Evolutionary conservation across 2,329 filamentous ascomycete genomes (phyloP).

Genomic region (Ophioceras dolichostomum): DNA sequence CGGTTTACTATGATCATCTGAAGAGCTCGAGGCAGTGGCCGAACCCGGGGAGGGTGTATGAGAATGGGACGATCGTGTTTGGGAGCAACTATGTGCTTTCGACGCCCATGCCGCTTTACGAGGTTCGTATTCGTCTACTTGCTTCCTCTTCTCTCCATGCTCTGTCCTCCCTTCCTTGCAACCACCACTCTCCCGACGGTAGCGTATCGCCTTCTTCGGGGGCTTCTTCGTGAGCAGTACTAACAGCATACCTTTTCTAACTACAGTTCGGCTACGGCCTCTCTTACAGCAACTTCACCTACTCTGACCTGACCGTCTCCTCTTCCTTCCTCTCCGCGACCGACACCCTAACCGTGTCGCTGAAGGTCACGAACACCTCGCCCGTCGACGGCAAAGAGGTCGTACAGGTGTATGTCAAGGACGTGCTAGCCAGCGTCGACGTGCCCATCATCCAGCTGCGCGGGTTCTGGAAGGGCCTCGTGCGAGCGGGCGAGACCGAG

Average conservation of each 20-base stretch:
- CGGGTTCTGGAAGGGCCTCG: conserved; percentile 53
- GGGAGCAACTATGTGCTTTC: conserved; percentile 54
- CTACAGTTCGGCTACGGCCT: conserved; percentile 51
- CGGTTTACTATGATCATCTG: conserved; percentile 61
- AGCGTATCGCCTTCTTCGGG: no score
- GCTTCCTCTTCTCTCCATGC: neutral
- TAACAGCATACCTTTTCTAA: neutral
- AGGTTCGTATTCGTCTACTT: conserved; percentile 9
- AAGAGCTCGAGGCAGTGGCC: conserved; percentile 48
- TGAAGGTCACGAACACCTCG: conserved; percentile 50
- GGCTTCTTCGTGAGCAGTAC: no score
- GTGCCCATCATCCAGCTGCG: conserved; percentile 53
- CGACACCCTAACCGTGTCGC: conserved; percentile 44
- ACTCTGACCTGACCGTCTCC: conserved; percentile 39
- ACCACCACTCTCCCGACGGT: no score
- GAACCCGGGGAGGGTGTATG: conserved; percentile 37
- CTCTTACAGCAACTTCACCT: conserved; percentile 52
- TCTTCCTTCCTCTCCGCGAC: conserved; percentile 28
- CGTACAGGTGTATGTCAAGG: conserved; percentile 55
- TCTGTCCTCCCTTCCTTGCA: no score
- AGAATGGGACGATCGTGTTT: conserved; percentile 50
- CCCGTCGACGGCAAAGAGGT: conserved; percentile 50
- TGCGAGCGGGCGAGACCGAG: conserved; percentile 47
- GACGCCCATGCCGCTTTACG: conserved; percentile 46
- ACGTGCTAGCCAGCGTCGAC: conserved; percentile 47